Evolutionary conservation across 2,329 filamentous ascomycete species (phyloP).

Genomic region (Cladophialophora carrionii): DNA sequence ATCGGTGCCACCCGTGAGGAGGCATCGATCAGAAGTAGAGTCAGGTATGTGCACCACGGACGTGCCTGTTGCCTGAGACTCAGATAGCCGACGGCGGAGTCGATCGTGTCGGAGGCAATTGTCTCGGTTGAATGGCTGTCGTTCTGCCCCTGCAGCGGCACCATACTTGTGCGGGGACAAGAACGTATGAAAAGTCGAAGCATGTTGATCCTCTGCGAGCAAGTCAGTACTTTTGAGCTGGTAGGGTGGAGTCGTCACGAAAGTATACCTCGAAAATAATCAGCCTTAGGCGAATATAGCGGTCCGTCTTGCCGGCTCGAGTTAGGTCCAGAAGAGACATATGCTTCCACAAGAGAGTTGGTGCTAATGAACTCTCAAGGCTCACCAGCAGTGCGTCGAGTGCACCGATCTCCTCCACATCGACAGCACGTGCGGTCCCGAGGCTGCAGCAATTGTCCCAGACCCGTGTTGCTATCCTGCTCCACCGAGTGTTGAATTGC

Average conservation of each 20-base stretch:
- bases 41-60: constrained; percentile 18
- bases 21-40: constrained; percentile 5
- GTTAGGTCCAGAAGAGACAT: not conserved
- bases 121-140: constrained; percentile 7
- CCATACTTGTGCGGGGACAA: not conserved
- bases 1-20: not conserved
- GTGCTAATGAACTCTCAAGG: constrained; percentile 3
- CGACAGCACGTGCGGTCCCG: not conserved
- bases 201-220: constrained; percentile 6
- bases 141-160: not conserved
- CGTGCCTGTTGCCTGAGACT: constrained; percentile 9
- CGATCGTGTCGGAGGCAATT: constrained; percentile 8
- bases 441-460: constrained; percentile 15
- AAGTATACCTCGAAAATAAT: constrained; percentile 15
- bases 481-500: constrained; percentile 10
- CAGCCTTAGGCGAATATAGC: constrained; percentile 11
- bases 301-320: constrained; percentile 9
- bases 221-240: not conserved
- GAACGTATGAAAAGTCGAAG: constrained; percentile 14
- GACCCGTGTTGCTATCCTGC: constrained; percentile 3
- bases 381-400: constrained; percentile 5
- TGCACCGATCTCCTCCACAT: not conserved
- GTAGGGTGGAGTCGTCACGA: not conserved
- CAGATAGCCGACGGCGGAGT: constrained; percentile 9
- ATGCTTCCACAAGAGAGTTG: constrained; percentile 7